Conservation (phyloP, 306 rosid species). For the Malus sylvestris region DNA sequence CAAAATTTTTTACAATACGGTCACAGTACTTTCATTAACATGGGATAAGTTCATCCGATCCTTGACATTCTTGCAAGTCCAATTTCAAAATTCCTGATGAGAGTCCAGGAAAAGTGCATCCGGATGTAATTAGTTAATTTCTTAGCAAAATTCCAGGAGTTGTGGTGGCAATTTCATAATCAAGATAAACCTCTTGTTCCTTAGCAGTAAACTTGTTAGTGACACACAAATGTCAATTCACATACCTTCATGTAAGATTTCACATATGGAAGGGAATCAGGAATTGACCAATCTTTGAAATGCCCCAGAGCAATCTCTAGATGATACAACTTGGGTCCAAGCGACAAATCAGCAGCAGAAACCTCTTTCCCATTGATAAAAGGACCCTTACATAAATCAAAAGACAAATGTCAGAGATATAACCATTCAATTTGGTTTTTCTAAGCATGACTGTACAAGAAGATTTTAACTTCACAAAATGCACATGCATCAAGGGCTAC, state of each 20-base stretch:
- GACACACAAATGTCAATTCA: neutral
- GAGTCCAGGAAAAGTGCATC: neutral
- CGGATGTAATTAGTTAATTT: neutral
- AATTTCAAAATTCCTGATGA: neutral
- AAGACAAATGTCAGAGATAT: neutral
- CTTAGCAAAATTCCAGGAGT: neutral
- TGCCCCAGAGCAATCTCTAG: slow-evolving; percentile 84
- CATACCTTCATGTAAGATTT: slow-evolving; percentile 71
- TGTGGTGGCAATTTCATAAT: neutral
- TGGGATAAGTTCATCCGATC: neutral
- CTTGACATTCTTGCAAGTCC: neutral
- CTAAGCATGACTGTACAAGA: neutral
- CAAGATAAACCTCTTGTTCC: neutral
- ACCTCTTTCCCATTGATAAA: slow-evolving; percentile 68
- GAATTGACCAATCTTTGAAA: slow-evolving; percentile 72
- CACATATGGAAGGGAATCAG: slow-evolving; percentile 60
- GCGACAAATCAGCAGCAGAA: slow-evolving; percentile 77
- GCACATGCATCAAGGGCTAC: neutral
- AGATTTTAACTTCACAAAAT: neutral
- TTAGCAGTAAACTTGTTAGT: neutral
- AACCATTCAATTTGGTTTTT: neutral
- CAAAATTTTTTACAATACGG: neutral
- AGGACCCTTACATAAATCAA: slow-evolving; percentile 54
- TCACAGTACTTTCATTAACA: neutral
- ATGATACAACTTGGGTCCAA: slow-evolving; percentile 87